Base-by-base conservation (phyloP, 306 rosid species). In the Lithocarpus polystachyus region DNA sequence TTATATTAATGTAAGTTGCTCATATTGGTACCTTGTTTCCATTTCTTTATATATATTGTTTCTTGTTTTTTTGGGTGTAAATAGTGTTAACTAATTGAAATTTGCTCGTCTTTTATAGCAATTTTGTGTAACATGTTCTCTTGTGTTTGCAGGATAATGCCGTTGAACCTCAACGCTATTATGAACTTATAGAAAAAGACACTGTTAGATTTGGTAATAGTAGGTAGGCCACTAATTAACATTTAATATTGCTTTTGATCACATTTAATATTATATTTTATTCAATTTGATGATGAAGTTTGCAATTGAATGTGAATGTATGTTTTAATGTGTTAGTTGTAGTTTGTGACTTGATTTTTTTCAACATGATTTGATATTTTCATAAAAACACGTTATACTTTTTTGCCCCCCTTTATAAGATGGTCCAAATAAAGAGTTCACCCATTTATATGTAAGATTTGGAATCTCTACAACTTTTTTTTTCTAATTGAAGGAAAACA, bases 151-250 rank as follows among this genome's bases (percentile, higher is more conserved):
- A 95, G 99, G 99, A 95, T 1, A 84, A 48, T 77, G 92, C 99
- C 68, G 76, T 95, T 83, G 99, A 95, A 86, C 93, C 98, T 78
- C 89, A 95, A 80, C 94, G 99, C 31, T 95, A 92, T 87, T 95
- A 93, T 43, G 99, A 95, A 81, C 99, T 95, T 62, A 68, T 88
- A 75, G 99, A 92, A 85, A 86, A 80, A 77, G 99, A 95, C 81
- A 95, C 99, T 28, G 86, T 95, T 64, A 95, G 74, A 86, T 95
- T 95, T 82, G 99, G 99, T 68, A 95, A 95, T 80, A 95, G 97
- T 75, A 95, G 98, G 98, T 93, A 85, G 70, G 92, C 71, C 68
- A 43, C 85, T 52, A 75, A 69, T 74, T 74, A 43, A 53, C 60
- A 64, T 82, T 78, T 60, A 3, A 72, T 33, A 9, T 51, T 79